Evolutionary conservation across 2,329 filamentous ascomycete species (phyloP).

Genomic region (Penicillium sp.): DNA sequence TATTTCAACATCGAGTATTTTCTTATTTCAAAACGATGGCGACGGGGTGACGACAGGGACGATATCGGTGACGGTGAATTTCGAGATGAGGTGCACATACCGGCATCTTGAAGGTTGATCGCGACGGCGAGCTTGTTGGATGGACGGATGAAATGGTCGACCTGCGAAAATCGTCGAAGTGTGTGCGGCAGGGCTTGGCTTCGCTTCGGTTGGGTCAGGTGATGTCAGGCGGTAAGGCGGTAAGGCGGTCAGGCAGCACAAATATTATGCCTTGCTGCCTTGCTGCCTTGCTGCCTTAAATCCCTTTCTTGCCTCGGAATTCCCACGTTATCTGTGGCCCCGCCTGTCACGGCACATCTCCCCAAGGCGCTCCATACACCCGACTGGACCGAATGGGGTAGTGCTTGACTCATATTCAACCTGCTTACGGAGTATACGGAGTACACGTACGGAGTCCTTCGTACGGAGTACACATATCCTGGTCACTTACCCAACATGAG

Average conservation of each 20-base stretch:
- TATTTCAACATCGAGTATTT: not conserved
- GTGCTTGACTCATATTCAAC: not conserved
- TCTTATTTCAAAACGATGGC: constrained; percentile 1
- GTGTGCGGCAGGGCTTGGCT: constrained; percentile 46
- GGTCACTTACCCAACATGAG: not conserved
- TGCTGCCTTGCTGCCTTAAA: not conserved
- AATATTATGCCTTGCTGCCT: not conserved
- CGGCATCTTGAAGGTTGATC: constrained; percentile 57
- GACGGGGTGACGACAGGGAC: constrained; percentile 1
- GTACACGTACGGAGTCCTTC: too few relatives aligned
- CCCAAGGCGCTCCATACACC: not conserved
- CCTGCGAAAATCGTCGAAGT: constrained; percentile 37
- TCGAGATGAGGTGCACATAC: constrained; percentile 39
- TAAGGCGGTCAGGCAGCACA: not conserved
- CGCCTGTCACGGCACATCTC: not conserved
- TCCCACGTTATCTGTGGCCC: not conserved
- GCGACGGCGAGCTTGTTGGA: constrained; percentile 42
- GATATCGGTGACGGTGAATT: constrained; percentile 4
- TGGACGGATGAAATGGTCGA: constrained; percentile 39
- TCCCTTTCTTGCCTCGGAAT: not conserved
- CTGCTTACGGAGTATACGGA: too few relatives aligned
- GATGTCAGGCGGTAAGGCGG: constrained; percentile 22
- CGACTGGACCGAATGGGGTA: not conserved
- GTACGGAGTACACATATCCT: too few relatives aligned
- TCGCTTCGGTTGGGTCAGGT: constrained; percentile 42